Conservation (phyloP, 192 early-diverging fungal genomes). For the Coemansia sp. region DNA sequence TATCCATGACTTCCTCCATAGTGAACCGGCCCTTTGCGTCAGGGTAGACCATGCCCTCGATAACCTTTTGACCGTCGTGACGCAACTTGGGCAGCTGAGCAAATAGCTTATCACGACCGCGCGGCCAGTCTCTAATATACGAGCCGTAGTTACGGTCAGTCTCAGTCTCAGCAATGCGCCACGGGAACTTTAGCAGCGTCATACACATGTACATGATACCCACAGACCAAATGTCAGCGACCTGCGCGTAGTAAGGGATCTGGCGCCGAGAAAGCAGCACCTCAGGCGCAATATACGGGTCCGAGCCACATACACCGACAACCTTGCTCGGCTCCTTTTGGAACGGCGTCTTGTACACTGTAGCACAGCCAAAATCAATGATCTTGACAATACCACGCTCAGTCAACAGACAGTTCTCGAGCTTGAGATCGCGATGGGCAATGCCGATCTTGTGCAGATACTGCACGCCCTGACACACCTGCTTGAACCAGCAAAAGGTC, state of each 20-base stretch:
- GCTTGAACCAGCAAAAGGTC: conserved; percentile 87
- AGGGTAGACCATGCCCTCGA: conserved; percentile 67
- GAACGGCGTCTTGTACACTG: conserved; percentile 87
- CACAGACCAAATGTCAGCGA: conserved; percentile 86
- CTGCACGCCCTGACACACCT: conserved; percentile 77
- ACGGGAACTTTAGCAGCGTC: conserved; percentile 71
- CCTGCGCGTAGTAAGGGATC: conserved; percentile 74
- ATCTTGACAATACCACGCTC: conserved; percentile 81
- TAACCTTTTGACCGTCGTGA: conserved; percentile 60
- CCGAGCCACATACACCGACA: conserved; percentile 83
- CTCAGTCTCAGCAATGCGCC: conserved; percentile 60
- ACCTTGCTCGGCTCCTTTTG: conserved; percentile 63
- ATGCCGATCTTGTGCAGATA: conserved; percentile 92
- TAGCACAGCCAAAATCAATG: conserved; percentile 94
- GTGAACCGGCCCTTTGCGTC: conserved; percentile 61
- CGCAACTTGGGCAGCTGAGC: conserved; percentile 61
- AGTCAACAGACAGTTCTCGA: conserved; percentile 86
- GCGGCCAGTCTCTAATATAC: conserved; percentile 57
- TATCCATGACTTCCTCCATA: conserved; percentile 69
- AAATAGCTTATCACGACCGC: conserved; percentile 58
- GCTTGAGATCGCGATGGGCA: conserved; percentile 92
- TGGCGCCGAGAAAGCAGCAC: conserved; percentile 63
- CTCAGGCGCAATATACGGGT: conserved; percentile 97
- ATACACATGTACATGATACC: conserved; percentile 88
- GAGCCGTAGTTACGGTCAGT: conserved; percentile 62